Evolutionary conservation across 306 rosid genomes (phyloP).

Genomic region (Cicer arietinum): DNA sequence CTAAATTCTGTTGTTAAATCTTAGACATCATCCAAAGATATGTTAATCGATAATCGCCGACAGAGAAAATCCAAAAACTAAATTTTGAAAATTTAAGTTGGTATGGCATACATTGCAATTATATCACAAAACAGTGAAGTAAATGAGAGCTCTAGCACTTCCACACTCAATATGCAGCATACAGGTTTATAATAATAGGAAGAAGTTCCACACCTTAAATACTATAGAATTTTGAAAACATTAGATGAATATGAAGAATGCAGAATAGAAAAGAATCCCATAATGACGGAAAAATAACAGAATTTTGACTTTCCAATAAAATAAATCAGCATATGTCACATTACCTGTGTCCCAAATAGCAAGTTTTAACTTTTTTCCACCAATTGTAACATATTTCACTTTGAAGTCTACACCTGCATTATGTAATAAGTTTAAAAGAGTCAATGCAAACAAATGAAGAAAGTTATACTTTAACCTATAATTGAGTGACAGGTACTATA

Average conservation of each 20-base stretch:
- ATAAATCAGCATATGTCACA: constrained; percentile 14
- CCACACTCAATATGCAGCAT: constrained; percentile 6
- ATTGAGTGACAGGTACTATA: neutral
- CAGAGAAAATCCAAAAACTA: neutral
- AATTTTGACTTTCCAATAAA: neutral
- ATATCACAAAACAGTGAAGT: constrained; percentile 21
- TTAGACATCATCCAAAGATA: constrained; percentile 14
- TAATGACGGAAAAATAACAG: neutral
- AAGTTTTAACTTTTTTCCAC: constrained; percentile 84
- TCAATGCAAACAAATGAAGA: constrained; percentile 10
- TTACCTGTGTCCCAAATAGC: constrained; percentile 97
- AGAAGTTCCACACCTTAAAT: neutral
- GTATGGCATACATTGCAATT: neutral
- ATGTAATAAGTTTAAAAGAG: constrained; percentile 1
- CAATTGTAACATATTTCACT: constrained; percentile 57
- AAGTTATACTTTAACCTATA: neutral
- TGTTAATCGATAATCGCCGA: constrained; percentile 8
- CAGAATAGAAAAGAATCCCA: neutral
- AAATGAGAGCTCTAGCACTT: constrained; percentile 29
- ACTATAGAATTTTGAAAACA: constrained; percentile 17
- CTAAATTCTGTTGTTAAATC: neutral
- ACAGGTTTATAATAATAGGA: constrained; percentile 5
- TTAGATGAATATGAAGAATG: constrained; percentile 7
- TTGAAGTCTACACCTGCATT: constrained; percentile 91
- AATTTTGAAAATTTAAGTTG: neutral